Base-by-base conservation (phyloP, 192 early-diverging fungal species). In the Coemansia biformis region DNA sequence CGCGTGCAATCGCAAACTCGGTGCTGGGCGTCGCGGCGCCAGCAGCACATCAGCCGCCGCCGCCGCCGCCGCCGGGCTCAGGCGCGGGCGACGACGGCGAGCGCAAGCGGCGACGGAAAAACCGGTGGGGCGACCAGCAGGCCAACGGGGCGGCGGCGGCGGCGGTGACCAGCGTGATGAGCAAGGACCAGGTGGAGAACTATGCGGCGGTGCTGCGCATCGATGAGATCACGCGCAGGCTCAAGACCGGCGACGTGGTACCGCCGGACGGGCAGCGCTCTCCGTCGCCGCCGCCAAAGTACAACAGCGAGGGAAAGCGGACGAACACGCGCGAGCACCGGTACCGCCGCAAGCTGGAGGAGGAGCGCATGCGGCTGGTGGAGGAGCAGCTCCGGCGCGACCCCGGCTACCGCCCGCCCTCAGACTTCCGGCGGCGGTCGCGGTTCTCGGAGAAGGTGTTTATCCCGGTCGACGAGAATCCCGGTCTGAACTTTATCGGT, bases 401-500 rank as follows among this genome's bases (percentile, higher is more conserved):
- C 52, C 87, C 86, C 10, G 78, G 78, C 24, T 98, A 90, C 75
- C 74, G 80, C 15, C 96, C 96, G 17, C 96, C 96, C 5, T 69
- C 81, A 5, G 93, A 98, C 73, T 98, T 95, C 73, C 86, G 86
- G 47, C 62, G 80, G 41, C 84, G 89, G 5, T 83, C 81, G 22
- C 92, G 87, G 58, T 75, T 82, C 2, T 79, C 79, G n/a, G 92
- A 95, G 37, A 98, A 98, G 70, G 81, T 96, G 16, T 95, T 87
- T 61, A 96, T 98, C 38, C 96, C 96, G 19, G 88, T 84, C 36
- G 89, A 84, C 54, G 96, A 98, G 30, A 91, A 89, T 57, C 96
- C 96, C 5, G 91, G 95, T 21, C 90, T 98, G 26, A 96, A 96
- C 63, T 98, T 98, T 69, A 96, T 98, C 63, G 96, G 96, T 24